These are phyloP conservation scores for Tilletia setariae DNA, from an alignment of 1,284 basidiomycete genomes.

Conservation along the genomic window DNA sequence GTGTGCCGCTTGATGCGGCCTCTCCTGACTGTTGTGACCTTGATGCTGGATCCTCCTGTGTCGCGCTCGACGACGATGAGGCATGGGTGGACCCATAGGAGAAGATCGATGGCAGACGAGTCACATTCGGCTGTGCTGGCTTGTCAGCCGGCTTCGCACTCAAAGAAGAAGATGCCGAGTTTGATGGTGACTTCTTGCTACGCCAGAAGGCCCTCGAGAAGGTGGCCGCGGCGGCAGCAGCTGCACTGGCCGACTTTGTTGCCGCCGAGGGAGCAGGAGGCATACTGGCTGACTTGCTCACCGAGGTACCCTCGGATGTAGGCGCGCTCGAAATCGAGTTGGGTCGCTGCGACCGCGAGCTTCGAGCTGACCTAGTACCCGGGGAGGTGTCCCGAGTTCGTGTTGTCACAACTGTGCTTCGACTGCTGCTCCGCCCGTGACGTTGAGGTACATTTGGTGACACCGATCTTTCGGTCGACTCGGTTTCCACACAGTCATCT, in stretches of 20 bases:
- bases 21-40: too few relatives aligned
- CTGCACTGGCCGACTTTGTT: conserved; percentile 17
- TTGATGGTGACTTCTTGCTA: conserved; percentile 1
- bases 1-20: too few relatives aligned
- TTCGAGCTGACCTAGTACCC: background rate
- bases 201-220: conserved; percentile 26
- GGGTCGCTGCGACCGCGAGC: conserved; percentile 8
- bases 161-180: background rate
- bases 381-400: conserved; percentile 9
- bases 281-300: background rate
- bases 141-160: conserved; percentile 23
- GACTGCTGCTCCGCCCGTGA: conserved; percentile 1
- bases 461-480: background rate
- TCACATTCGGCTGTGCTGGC: conserved; percentile 56
- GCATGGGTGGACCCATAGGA: conserved; percentile 21
- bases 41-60: conserved; percentile 6
- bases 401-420: background rate
- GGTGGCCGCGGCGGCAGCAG: conserved; percentile 26
- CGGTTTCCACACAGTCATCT: background rate
- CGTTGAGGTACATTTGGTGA: background rate
- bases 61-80: background rate
- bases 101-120: conserved; percentile 43
- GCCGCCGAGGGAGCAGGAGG: conserved; percentile 4
- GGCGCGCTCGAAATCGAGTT: conserved; percentile 16
- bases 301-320: background rate